Base-by-base conservation (phyloP, 2,329 filamentous ascomycete species). In the Sporothrix sp. region DNA sequence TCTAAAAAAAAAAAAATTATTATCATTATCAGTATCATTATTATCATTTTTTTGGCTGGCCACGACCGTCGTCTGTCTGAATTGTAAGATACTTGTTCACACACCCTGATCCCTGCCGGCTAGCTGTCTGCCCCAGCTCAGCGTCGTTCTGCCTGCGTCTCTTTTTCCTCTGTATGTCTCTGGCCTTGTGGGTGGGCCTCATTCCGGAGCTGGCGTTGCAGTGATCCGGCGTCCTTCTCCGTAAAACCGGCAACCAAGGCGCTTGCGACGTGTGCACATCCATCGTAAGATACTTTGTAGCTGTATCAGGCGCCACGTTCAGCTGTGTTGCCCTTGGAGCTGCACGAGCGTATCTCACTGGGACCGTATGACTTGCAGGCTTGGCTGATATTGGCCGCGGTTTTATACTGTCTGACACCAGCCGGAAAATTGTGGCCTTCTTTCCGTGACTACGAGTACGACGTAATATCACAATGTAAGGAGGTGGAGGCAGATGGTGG, bases 371-470 rank as follows among this genome's bases (percentile, higher is more conserved):
- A n/a, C n/a, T n/a, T n/a, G n/a, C n/a, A n/a, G n/a, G n/a, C n/a
- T n/a, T n/a, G n/a, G n/a, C n/a, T n/a, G n/a, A n/a, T n/a, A n/a
- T n/a, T n/a, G n/a, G n/a, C n/a, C n/a, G n/a, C n/a, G n/a, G n/a
- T n/a, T 2, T n/a, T 16, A 14, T n/a, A 7, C 37, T 40, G 13
- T 14, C n/a, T 32, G 16, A 20, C 20, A 25, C 16, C 27, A 32
- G 21, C 43, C 30, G 43, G 43, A 45, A 14, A 45, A 45, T 25
- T 45, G 18, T 21, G n/a, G 18, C 30, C 43, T 35, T 27, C 43
- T 23, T 45, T 35, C 30, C 30, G 35, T 35, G n/a, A 45, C 18
- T 35, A 18, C 23, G 35, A 25, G 35, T 16, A 45, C 20, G n/a
- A 11, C 43, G 30, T 16, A 23, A 18, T n/a, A 23, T 13, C 13